phyloP scores from a whole-genome alignment of 106 monocot genomes.

The Narthecium ossifragum region DNA sequence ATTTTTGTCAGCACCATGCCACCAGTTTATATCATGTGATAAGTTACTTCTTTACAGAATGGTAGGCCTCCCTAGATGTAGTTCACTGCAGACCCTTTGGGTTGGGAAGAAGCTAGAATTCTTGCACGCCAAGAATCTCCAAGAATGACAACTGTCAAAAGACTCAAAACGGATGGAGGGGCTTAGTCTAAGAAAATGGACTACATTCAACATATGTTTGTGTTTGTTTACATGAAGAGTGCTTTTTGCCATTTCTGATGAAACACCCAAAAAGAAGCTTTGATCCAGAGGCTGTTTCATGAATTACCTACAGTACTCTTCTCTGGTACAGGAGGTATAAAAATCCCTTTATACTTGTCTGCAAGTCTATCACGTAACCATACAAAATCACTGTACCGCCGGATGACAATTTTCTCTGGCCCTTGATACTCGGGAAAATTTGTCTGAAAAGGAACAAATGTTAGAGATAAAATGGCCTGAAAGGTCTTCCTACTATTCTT shows the following conservation, averaged over 20 bases:
- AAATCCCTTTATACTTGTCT: constrained; percentile 92
- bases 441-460: constrained; percentile 28
- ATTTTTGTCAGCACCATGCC: too few relatives aligned
- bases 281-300: not conserved
- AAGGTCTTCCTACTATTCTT: not conserved
- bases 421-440: constrained; percentile 70
- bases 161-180: too few relatives aligned
- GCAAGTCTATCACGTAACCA: constrained; percentile 65
- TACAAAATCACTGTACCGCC: constrained; percentile 70
- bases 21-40: too few relatives aligned
- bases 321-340: constrained; percentile 95
- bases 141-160: too few relatives aligned
- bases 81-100: too few relatives aligned
- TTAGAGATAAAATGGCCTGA: not conserved
- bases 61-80: too few relatives aligned
- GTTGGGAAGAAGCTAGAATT: too few relatives aligned
- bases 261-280: not conserved
- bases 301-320: constrained; percentile 94
- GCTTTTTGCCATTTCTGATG: not conserved
- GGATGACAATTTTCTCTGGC: constrained; percentile 65
- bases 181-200: too few relatives aligned
- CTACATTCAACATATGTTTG: too few relatives aligned
- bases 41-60: too few relatives aligned
- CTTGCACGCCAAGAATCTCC: too few relatives aligned
- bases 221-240: too few relatives aligned